Percentiles rank a stretch among this genome's conserved stretches.
phyloP scores from a whole-genome alignment of 192 early-diverging fungal genomes.

The Gonapodya prolifera region DNA sequence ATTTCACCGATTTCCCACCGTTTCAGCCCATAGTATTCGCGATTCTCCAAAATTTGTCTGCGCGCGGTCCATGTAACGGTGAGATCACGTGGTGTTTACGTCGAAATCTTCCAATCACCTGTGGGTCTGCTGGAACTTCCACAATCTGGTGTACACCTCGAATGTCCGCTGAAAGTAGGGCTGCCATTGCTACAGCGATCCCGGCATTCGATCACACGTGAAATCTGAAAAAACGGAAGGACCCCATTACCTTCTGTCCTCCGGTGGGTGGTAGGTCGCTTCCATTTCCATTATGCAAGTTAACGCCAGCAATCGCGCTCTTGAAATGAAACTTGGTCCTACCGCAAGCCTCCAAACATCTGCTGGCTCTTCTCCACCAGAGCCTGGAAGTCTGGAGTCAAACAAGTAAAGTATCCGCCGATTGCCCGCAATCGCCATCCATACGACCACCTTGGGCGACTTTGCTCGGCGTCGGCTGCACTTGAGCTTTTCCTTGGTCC shows the following conservation, averaged over 20 bases:
- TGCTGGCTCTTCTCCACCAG: constrained; percentile 94
- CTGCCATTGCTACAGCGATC: constrained; percentile 42
- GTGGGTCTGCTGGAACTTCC: constrained; percentile 91
- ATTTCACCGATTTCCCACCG: constrained; percentile 97
- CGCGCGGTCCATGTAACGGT: neutral
- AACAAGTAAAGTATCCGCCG: too few species aligned
- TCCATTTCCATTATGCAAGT: neutral
- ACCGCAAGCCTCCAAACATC: constrained; percentile 85
- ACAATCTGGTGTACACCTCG: constrained; percentile 92
- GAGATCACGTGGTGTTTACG: neutral
- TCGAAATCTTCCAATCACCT: constrained; percentile 28
- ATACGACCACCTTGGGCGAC: neutral
- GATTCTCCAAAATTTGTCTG: constrained; percentile 73
- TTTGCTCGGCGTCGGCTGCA: neutral
- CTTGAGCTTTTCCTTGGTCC: neutral
- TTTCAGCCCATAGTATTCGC: constrained; percentile 84
- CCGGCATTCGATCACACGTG: neutral
- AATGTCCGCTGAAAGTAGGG: constrained; percentile 95
- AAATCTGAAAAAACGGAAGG: neutral
- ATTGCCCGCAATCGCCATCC: neutral
- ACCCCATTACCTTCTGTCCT: constrained; percentile 15
- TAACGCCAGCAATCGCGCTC: too few species aligned
- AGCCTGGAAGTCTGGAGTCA: constrained; percentile 74
- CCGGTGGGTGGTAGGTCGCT: constrained; percentile 83
- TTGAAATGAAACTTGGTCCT: neutral